Evolutionary conservation across 306 rosid genomes (phyloP), one percentile per base, ranked within the genome.

Genomic region (Sphenostylis stenocarpa): DNA sequence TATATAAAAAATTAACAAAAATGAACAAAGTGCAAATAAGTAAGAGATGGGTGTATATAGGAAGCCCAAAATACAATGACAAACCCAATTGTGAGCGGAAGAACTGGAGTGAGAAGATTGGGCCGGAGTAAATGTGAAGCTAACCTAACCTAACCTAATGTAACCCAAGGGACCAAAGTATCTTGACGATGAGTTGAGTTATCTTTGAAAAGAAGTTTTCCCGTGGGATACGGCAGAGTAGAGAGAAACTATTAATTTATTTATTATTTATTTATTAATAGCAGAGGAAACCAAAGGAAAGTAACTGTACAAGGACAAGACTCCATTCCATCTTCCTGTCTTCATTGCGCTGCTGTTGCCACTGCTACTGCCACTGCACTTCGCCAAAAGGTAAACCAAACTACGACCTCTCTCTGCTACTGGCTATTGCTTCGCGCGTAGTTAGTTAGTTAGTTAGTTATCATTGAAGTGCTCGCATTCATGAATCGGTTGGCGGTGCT

Each of bases 401-500:
- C 63, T 16, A 10, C 72, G 9, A 41, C 39, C 68, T 17, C 76
- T 55, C 82, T 70, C 77, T 60, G 53, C 52, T 68, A 19, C 57
- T 64, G 20, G 70, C 31, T 34, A 36, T 9, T 36, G 47, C 69
- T 36, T 63, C 48, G 12, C 21, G 31, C 8, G 19, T 64, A 58
- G 49, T 1, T 19, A 38, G 49, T 62, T 62, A 33, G 14, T 63
- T 34, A 9, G 19, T 73, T 57, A 41, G 56, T 57, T 8, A 17
- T 39, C 29, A 21, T 38, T 2, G 6, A 41, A 21, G 5, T 31
- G 55, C 8, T 17, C 73, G 63, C 81, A 76, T 82, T 73, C 53
- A 69, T 85, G 73, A 70, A 36, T 70, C 58, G 53, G 43, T 70
- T 63, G 53, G 43, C 14, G 16, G 56, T 60, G 79, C 10, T 53